These are phyloP conservation scores for Geoglossum cookeanum DNA, from an alignment of 2,329 filamentous ascomycete species.

Conservation along the genomic window DNA sequence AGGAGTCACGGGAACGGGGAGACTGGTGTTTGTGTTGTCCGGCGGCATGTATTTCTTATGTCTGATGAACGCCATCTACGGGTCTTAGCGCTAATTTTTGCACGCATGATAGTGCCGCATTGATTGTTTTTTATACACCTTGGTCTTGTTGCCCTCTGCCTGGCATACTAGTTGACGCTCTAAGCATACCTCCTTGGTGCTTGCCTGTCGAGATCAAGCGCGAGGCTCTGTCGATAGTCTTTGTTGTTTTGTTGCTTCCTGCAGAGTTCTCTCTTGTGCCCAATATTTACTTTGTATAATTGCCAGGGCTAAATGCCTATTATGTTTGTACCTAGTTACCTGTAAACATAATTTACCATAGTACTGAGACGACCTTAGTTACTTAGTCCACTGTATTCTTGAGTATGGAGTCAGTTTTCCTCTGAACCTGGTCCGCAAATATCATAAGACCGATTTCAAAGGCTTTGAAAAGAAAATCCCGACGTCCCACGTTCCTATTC, in stretches of 20 bases:
- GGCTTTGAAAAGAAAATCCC: no score
- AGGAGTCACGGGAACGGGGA: conserved; percentile 1
- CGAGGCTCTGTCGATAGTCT: neutral
- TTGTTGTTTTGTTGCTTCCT: neutral
- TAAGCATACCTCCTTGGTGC: neutral
- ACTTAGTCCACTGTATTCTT: neutral
- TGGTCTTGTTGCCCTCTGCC: neutral
- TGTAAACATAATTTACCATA: neutral
- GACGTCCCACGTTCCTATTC: no score
- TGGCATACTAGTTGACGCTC: no score
- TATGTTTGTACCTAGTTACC: neutral
- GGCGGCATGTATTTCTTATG: neutral
- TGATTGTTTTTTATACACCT: neutral
- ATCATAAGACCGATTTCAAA: no score
- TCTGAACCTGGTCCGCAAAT: no score
- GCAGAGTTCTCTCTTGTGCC: neutral
- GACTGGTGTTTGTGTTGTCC: neutral
- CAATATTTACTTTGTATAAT: neutral
- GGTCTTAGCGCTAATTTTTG: neutral
- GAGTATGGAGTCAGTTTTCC: neutral
- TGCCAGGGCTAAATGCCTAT: neutral
- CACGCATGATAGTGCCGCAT: neutral
- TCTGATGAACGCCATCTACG: neutral
- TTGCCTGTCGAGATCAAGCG: neutral
- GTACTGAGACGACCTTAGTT: neutral